Evolutionary conservation across 768 basidiomycete species (phyloP).

Genomic region (Boletus vermiculosoides): DNA sequence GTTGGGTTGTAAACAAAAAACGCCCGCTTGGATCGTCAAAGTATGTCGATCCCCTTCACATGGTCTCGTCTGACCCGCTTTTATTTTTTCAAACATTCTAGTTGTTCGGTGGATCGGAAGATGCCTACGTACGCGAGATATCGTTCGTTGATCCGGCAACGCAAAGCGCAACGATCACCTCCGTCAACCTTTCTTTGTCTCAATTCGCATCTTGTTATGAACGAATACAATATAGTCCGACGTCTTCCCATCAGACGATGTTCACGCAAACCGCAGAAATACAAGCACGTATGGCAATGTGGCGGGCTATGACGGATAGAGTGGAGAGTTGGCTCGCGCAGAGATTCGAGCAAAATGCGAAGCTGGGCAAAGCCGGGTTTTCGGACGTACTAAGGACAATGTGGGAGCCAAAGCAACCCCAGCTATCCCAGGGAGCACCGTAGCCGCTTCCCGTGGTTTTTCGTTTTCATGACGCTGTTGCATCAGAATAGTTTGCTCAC

Average conservation of each 20-base stretch:
- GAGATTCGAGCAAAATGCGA: constrained; percentile 91
- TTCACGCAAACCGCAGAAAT: constrained; percentile 93
- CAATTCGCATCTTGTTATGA: constrained; percentile 93
- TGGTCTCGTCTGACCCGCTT: constrained; percentile 4
- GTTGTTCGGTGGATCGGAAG: constrained; percentile 91
- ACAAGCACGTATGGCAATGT: constrained; percentile 75
- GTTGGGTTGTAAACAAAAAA: constrained; percentile 87
- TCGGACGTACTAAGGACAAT: constrained; percentile 81
- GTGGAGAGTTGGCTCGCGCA: constrained; percentile 85
- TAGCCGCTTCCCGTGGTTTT: constrained; percentile 15
- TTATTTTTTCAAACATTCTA: constrained; percentile 29
- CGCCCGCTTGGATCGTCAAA: constrained; percentile 91
- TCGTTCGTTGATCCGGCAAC: constrained; percentile 87
- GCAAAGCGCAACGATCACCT: constrained; percentile 80
- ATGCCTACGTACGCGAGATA: constrained; percentile 92
- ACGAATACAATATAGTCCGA: constrained; percentile 81
- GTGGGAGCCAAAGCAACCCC: constrained; percentile 68
- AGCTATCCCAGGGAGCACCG: constrained; percentile 32
- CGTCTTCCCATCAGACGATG: constrained; percentile 57
- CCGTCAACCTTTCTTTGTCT: constrained; percentile 91
- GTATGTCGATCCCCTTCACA: constrained; percentile 44
- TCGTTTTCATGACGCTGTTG: constrained; percentile 5
- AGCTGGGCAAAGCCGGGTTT: constrained; percentile 84
- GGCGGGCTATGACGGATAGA: constrained; percentile 78
- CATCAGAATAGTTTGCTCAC: constrained; percentile 6